Base-by-base conservation (phyloP, 257 asterid species). In the Solanum chiquidenum region DNA sequence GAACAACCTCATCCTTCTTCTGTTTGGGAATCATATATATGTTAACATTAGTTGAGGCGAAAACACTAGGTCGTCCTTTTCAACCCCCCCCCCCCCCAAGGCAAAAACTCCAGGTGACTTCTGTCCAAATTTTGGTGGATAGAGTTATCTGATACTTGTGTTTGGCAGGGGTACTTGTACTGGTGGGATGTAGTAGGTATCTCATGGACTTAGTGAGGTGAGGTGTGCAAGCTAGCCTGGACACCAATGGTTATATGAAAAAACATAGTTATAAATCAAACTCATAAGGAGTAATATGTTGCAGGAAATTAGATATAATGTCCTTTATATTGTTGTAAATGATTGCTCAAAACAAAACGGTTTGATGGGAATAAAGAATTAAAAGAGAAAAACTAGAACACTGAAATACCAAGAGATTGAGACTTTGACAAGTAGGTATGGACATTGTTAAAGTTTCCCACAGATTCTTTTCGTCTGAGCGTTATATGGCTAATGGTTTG, bases 401-500 rank as follows among this genome's bases (percentile, higher is more conserved):
- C 42, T 46, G 44, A 80, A 49, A 80, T 80, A 29, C 20, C 25
- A 49, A 80, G 42, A 46, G 42, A 46, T 10, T 80, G 85, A 5
- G 85, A 49, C 68, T 49, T 29, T 29, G 69, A 29, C 42, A 49
- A 80, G 66, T 80, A 80, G 69, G 44, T 49, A 80, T 46, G 25
- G 42, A 14, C 13, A 16, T 46, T 64, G 42, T 29, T 20, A 25
- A 49, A 37, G 29, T 79, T 79, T 16, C 84, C 34, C 37, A 2
- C 58, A 44, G 38, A 20, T 90, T 72, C 40, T 20, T 85, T 60
- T 69, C 60, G 23, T 55, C 34, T 12, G 23, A 88, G 34, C 31
- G 7, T 74, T 40, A 31, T 86, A 85, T 49, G 49, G 68, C 91
- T 86, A 49, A 88, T 25, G 44, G 87, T 44, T 66, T 87, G 77